Evolutionary conservation across 345 rosid genomes (phyloP).

Genomic region (Noccaea caerulescens): DNA sequence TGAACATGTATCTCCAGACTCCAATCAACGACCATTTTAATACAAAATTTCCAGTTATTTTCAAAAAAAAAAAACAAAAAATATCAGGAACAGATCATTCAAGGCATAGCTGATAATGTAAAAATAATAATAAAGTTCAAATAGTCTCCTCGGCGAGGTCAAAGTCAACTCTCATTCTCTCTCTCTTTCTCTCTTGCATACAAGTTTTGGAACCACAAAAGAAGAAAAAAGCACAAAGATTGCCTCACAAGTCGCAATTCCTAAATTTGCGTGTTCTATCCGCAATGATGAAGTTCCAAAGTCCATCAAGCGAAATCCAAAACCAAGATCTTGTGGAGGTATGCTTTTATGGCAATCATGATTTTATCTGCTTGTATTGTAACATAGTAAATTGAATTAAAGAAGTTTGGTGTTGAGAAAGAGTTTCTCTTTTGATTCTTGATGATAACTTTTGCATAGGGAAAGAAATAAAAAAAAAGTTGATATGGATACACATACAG

Average conservation of each 20-base stretch:
- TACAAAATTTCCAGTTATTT: not conserved
- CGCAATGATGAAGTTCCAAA: slow-evolving; percentile 12
- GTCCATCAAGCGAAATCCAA: not conserved
- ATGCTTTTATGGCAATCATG: not conserved
- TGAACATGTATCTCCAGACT: slow-evolving; percentile 6
- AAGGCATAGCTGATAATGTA: not conserved
- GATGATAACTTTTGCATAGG: not conserved
- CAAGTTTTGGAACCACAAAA: slow-evolving; percentile 4
- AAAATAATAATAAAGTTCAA: no score
- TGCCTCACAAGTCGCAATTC: slow-evolving; percentile 5
- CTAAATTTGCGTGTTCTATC: not conserved
- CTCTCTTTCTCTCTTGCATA: slow-evolving; percentile 4
- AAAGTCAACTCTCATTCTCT: slow-evolving; percentile 27
- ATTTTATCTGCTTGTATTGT: not conserved
- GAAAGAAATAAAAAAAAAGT: not conserved
- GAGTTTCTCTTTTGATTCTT: not conserved
- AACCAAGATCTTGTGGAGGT: slow-evolving; percentile 28
- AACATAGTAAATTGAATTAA: not conserved
- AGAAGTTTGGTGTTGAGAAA: not conserved
- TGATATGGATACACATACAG: not conserved
- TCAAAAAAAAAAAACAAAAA: not conserved
- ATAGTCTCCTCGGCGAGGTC: not conserved
- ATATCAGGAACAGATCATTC: not conserved
- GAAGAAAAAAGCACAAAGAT: not conserved
- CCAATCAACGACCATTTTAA: slow-evolving; percentile 13